Percentiles rank a stretch among this genome's conserved stretches.
These are phyloP conservation scores for Cercospora citrullina DNA, from an alignment of 2,329 filamentous ascomycete species.

Conservation along the genomic window DNA sequence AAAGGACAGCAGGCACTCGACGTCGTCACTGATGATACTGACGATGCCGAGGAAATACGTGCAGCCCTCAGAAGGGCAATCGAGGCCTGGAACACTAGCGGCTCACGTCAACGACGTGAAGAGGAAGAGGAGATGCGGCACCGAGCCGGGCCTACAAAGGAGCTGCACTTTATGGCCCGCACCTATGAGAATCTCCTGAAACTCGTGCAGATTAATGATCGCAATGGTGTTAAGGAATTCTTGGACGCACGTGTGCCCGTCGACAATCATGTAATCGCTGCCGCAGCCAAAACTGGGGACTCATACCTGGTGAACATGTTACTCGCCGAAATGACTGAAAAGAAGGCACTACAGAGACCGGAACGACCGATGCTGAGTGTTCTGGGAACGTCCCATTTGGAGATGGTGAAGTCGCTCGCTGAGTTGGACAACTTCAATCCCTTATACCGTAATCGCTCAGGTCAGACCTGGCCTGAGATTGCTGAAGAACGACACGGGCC, in stretches of 20 bases:
- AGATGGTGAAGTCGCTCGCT: slow-evolving; percentile 65
- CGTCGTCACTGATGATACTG: slow-evolving; percentile 75
- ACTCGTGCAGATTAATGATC: slow-evolving; percentile 52
- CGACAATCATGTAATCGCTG: slow-evolving; percentile 85
- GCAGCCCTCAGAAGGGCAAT: slow-evolving; percentile 50
- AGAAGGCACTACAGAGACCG: slow-evolving; percentile 62
- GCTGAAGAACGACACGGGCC: slow-evolving; percentile 79
- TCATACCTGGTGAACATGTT: slow-evolving; percentile 79
- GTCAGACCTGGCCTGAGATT: slow-evolving; percentile 83
- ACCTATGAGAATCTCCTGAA: slow-evolving; percentile 51
- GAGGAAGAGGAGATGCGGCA: slow-evolving; percentile 50
- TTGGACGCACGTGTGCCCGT: slow-evolving; percentile 45
- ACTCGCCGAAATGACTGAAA: slow-evolving; percentile 59
- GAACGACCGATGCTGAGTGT: slow-evolving; percentile 92
- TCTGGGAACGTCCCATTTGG: slow-evolving; percentile 83
- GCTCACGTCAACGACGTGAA: slow-evolving; percentile 52
- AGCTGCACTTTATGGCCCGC: slow-evolving; percentile 52
- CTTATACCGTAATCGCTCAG: slow-evolving; percentile 68
- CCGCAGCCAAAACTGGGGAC: slow-evolving; percentile 88
- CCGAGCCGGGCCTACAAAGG: slow-evolving; percentile 40
- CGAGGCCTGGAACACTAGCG: slow-evolving; percentile 42
- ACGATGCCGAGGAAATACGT: slow-evolving; percentile 71
- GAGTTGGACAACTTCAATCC: slow-evolving; percentile 69
- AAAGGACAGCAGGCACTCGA: slow-evolving; percentile 90
- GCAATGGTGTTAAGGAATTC: slow-evolving; percentile 50